Percentiles rank a stretch among this genome's conserved stretches.
These are phyloP conservation scores for Xylaria sp. DNA, from an alignment of 2,329 filamentous ascomycete species.

Conservation along the genomic window DNA sequence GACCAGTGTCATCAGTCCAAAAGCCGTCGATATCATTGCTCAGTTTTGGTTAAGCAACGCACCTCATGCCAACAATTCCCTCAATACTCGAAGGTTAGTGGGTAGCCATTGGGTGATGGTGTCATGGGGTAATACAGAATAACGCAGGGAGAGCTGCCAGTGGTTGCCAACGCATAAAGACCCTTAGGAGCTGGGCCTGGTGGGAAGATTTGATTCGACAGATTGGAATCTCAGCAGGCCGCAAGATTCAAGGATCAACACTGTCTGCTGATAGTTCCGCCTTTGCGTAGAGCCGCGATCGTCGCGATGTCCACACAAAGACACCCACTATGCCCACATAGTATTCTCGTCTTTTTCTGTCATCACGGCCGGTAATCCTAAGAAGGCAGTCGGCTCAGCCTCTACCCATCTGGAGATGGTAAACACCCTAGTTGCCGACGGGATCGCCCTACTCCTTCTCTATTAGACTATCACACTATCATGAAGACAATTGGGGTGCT, in stretches of 20 bases:
- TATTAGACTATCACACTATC: conserved; percentile 20
- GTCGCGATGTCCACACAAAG: conserved; percentile 26
- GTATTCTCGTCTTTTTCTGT: neutral
- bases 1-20: conserved; percentile 2
- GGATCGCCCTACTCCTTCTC: conserved; percentile 23
- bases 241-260: conserved; percentile 22
- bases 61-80: neutral
- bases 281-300: conserved; percentile 27
- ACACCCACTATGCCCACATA: conserved; percentile 27
- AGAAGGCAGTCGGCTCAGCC: conserved; percentile 33
- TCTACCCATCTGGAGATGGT: conserved; percentile 16
- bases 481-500: neutral
- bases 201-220: conserved; percentile 13
- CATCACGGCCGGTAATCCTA: conserved; percentile 26
- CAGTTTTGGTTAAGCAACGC: conserved; percentile 5
- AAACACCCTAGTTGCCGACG: conserved; percentile 9
- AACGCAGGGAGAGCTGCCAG: neutral
- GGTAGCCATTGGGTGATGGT: neutral
- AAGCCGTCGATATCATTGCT: neutral
- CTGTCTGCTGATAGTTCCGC: conserved; percentile 10
- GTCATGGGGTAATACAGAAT: neutral
- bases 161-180: neutral
- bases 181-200: neutral
- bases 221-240: neutral
- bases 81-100: neutral